Evolutionary conservation across 768 basidiomycete genomes (phyloP), one percentile per base, ranked within the genome.

Genomic region (Rhodotorula toruloides): DNA sequence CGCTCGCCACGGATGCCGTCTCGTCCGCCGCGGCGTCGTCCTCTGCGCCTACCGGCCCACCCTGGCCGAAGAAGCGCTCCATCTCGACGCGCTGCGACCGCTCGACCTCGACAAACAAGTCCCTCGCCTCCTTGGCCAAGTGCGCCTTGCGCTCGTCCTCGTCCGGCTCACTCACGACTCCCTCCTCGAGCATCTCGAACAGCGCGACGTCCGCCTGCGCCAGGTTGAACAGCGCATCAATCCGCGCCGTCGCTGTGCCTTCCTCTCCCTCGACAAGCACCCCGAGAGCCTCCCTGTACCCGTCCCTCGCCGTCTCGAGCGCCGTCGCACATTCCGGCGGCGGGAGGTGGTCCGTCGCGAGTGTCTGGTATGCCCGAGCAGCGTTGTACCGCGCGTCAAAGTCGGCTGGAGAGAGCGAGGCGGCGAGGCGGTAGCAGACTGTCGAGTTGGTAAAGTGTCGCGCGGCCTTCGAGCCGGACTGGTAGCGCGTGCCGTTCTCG

Each of bases 321-420:
- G 63, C 55, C 19, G 48, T 36, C 52, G 42, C 31, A 17, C 61
- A 65, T 4, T 40, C 61, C 2, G 49, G 50, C 2, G 62, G 46
- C 0, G 59, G 27, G 5, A 67, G 47, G 36, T 71, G 70, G 22
- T 67, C 65, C 2, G 59, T 54, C 11, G 65, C 70, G 55, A 71
- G 65, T 11, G 47, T 50, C 31, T 58, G 58, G 7, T 39, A 29
- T 19, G 60, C 66, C 12, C 70, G 65, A 0, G 65, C 65, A 37
- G 53, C 59, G 48, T 71, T 71, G 70, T 67, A 71, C 4, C 56
- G 55, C 4, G 58, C 32, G 59, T 71, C 70, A 31, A 71, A 71
- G 31, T 54, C 50, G 22, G 53, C 8, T 2, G 61, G 39, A 14
- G 19, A 11, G 53, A 63, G 54, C 17, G 59, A 32, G 34, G 62